A percentile compares a stretch with the other conserved stretches of the same genome.
phyloP scores from a whole-genome alignment of 1,284 basidiomycete species.

The Agroathelia rolfsii region DNA sequence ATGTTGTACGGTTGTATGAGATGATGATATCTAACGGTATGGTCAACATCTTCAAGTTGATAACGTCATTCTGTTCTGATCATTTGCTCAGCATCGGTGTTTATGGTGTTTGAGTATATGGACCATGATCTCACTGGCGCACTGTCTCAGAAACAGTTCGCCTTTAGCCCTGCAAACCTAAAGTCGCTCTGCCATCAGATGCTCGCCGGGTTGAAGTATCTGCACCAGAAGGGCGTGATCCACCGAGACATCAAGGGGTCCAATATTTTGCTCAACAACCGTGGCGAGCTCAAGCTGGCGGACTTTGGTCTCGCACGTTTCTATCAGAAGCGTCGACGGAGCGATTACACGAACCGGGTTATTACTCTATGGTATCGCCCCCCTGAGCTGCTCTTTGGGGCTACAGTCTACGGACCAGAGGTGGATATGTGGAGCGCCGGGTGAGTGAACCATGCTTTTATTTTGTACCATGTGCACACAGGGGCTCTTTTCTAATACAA shows the following conservation, averaged over 20 bases:
- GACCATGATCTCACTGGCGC: constrained; percentile 97
- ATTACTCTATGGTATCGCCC: constrained; percentile 99
- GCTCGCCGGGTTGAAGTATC: constrained; percentile 85
- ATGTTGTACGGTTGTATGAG: constrained; percentile 85
- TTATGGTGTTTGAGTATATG: constrained; percentile 99
- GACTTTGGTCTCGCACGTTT: constrained; percentile 98
- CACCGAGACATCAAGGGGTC: constrained; percentile 99
- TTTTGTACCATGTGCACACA: constrained; percentile 4
- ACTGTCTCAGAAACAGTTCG: constrained; percentile 82
- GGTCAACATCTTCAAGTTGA: constrained; percentile 13
- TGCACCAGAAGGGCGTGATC: constrained; percentile 91
- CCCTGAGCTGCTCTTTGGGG: constrained; percentile 91
- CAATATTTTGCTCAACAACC: constrained; percentile 92
- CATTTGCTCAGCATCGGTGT: constrained; percentile 67
- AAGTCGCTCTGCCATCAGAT: constrained; percentile 96
- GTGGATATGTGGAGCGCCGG: constrained; percentile 99
- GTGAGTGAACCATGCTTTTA: constrained; percentile 34
- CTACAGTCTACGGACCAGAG: constrained; percentile 93
- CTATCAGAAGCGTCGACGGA: constrained; percentile 82
- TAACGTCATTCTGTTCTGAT: constrained; percentile 11
- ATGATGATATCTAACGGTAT: constrained; percentile 97
- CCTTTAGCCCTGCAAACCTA: constrained; percentile 78
- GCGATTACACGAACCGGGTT: constrained; percentile 97
- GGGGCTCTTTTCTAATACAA: constrained; percentile 9
- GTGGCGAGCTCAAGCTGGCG: constrained; percentile 89